A percentile compares a stretch with the other conserved stretches of the same genome.
Conservation (phyloP, 805 yeast species). For the Starmerella asiatica region DNA sequence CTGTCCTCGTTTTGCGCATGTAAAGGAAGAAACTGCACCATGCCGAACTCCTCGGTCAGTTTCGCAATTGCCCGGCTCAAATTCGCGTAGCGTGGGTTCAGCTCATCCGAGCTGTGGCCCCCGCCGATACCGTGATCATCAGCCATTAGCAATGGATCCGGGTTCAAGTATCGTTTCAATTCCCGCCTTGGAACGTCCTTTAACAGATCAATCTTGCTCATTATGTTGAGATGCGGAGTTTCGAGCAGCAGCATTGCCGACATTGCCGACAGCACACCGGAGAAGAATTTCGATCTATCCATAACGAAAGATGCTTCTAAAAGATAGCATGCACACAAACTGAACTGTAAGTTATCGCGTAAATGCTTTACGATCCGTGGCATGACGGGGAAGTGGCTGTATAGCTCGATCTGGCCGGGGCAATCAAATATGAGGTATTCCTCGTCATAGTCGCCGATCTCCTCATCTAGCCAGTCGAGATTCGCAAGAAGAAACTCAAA, state of each 20-base stretch:
- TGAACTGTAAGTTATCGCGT: slow-evolving; percentile 64
- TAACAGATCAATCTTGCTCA: slow-evolving; percentile 76
- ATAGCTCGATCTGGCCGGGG: slow-evolving; percentile 92
- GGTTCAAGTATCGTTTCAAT: slow-evolving; percentile 72
- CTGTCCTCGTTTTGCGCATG: slow-evolving; percentile 66
- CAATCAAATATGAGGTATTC: slow-evolving; percentile 91
- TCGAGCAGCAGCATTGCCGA: slow-evolving; percentile 93
- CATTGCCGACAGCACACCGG: slow-evolving; percentile 95
- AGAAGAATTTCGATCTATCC: slow-evolving; percentile 81
- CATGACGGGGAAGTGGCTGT: slow-evolving; percentile 85
- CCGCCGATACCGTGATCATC: slow-evolving; percentile 29
- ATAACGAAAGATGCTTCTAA: slow-evolving; percentile 89
- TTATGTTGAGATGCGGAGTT: slow-evolving; percentile 82
- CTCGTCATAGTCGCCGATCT: slow-evolving; percentile 88
- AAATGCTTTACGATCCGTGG: slow-evolving; percentile 83
- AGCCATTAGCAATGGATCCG: slow-evolving; percentile 72
- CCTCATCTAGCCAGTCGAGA: slow-evolving; percentile 94
- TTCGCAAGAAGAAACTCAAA: slow-evolving; percentile 79
- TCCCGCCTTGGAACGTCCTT: slow-evolving; percentile 65
- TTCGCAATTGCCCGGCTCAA: slow-evolving; percentile 75
- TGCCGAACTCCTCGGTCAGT: slow-evolving; percentile 91
- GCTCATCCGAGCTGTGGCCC: slow-evolving; percentile 20
- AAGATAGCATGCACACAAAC: slow-evolving; percentile 81
- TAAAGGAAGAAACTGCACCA: slow-evolving; percentile 92
- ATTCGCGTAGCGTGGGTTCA: slow-evolving; percentile 51